Percentiles rank a stretch among this genome's conserved stretches.
Conservation (phyloP, 768 basidiomycete species). For the Clavulina sp. region DNA sequence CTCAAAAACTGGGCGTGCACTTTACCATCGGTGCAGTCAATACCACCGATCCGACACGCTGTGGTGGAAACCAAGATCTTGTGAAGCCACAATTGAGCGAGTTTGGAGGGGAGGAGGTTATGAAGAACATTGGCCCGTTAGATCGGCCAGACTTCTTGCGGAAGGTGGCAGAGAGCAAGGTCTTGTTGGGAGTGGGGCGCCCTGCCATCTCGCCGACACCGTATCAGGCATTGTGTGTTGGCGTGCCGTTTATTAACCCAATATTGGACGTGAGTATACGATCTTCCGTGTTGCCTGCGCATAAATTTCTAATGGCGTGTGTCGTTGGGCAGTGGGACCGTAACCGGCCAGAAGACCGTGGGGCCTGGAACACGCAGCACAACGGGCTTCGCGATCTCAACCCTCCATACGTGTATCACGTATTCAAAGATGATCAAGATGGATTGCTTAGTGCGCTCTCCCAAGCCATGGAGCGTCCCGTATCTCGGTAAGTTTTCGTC, state of each 20-base stretch:
- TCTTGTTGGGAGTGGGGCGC: conserved; percentile 8
- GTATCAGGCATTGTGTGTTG: conserved; percentile 12
- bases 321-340: conserved; percentile 11
- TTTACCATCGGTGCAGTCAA: not conserved
- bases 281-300: not conserved
- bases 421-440: conserved; percentile 11
- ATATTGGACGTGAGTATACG: conserved; percentile 4
- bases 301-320: not conserved
- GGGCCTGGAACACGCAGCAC: conserved; percentile 15
- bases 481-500: conserved; percentile 9
- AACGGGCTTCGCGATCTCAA: conserved; percentile 11
- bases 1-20: not conserved
- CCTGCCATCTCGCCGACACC: conserved; percentile 5
- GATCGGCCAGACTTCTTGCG: conserved; percentile 1
- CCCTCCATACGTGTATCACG: conserved; percentile 16
- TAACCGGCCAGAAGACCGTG: conserved; percentile 13
- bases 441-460: conserved; percentile 9
- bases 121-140: not conserved
- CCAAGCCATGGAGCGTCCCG: conserved; percentile 11
- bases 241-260: conserved; percentile 19
- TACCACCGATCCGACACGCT: not conserved
- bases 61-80: not conserved
- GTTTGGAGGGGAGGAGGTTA: too few species aligned
- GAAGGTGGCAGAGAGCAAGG: not conserved
- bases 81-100: not conserved